Percentiles rank a stretch among this genome's conserved stretches.
Evolutionary conservation across 1,284 basidiomycete genomes (phyloP).

Genomic region (Kwoniella shivajii): DNA sequence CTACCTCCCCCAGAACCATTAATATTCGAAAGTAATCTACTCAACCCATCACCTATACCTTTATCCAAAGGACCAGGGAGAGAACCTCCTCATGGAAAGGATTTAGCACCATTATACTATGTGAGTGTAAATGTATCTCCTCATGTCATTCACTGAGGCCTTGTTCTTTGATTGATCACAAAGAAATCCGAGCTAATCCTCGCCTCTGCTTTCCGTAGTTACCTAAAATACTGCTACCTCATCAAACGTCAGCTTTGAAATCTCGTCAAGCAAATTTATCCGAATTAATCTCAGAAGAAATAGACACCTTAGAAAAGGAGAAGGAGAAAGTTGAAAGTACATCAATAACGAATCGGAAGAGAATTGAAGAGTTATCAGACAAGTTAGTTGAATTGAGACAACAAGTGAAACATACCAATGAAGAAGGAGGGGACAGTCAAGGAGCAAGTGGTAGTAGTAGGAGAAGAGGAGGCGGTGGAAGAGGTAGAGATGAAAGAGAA

Average conservation of each 20-base stretch:
- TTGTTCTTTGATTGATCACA: too few species aligned
- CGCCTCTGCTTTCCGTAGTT: slow-evolving; percentile 32
- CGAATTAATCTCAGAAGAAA: slow-evolving; percentile 39
- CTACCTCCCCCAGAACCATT: slow-evolving; percentile 20
- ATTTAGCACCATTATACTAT: slow-evolving; percentile 46
- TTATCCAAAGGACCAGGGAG: slow-evolving; percentile 37
- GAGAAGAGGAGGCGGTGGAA: neutral
- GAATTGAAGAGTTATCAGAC: slow-evolving; percentile 33
- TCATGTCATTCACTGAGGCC: too few species aligned
- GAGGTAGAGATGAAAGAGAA: slow-evolving; percentile 8
- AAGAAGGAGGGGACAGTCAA: slow-evolving; percentile 11
- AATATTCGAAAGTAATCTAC: slow-evolving; percentile 28
- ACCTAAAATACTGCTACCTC: slow-evolving; percentile 45
- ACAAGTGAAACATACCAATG: slow-evolving; percentile 24
- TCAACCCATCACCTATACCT: slow-evolving; percentile 42
- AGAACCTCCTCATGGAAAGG: slow-evolving; percentile 24
- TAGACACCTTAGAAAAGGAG: slow-evolving; percentile 34
- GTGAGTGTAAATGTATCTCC: slow-evolving; percentile 27
- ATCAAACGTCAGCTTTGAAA: slow-evolving; percentile 43
- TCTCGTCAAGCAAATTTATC: slow-evolving; percentile 34
- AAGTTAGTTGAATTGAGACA: slow-evolving; percentile 33
- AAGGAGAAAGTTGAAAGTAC: slow-evolving; percentile 24
- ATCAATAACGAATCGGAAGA: slow-evolving; percentile 22
- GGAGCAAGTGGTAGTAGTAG: neutral
- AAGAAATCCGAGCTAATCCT: too few species aligned